These are phyloP conservation scores for Penicillium sp. DNA, from an alignment of 2,329 filamentous ascomycete species.

Conservation along the genomic window DNA sequence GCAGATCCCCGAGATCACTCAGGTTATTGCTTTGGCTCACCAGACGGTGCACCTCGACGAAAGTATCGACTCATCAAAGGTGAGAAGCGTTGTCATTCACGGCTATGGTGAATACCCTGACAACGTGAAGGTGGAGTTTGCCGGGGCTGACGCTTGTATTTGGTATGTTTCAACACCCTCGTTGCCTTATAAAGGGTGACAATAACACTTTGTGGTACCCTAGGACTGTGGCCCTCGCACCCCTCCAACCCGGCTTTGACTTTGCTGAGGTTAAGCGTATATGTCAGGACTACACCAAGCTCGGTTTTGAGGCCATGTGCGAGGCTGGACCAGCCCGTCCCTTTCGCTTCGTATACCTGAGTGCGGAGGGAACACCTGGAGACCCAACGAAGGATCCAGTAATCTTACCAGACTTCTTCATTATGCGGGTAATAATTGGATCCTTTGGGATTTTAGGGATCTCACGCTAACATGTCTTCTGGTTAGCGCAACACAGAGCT, in stretches of 20 bases:
- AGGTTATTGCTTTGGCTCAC: slow-evolving; percentile 8
- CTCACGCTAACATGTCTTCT: not conserved
- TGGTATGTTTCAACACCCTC: slow-evolving; percentile 27
- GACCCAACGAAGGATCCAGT: slow-evolving; percentile 46
- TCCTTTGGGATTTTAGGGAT: not conserved
- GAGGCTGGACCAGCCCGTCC: slow-evolving; percentile 30
- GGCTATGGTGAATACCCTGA: slow-evolving; percentile 37
- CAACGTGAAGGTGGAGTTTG: slow-evolving; percentile 29
- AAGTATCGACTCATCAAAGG: slow-evolving; percentile 18
- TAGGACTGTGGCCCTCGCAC: slow-evolving; percentile 10
- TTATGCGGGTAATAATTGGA: slow-evolving; percentile 11
- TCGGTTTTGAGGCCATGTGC: slow-evolving; percentile 38
- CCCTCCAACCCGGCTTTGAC: slow-evolving; percentile 35
- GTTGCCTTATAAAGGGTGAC: too few species aligned
- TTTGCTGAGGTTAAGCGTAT: slow-evolving; percentile 42
- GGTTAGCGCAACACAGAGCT: slow-evolving; percentile 10
- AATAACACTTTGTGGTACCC: not conserved
- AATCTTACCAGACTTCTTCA: slow-evolving; percentile 7
- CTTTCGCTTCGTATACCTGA: slow-evolving; percentile 52
- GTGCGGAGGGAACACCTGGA: slow-evolving; percentile 45
- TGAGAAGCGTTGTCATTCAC: slow-evolving; percentile 32
- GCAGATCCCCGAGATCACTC: slow-evolving; percentile 12
- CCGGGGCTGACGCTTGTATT: slow-evolving; percentile 37
- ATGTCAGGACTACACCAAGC: slow-evolving; percentile 42
- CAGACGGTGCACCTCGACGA: slow-evolving; percentile 5